These are phyloP conservation scores for Entomortierella lignicola DNA, from an alignment of 192 early-diverging fungal genomes.

Conservation along the genomic window DNA sequence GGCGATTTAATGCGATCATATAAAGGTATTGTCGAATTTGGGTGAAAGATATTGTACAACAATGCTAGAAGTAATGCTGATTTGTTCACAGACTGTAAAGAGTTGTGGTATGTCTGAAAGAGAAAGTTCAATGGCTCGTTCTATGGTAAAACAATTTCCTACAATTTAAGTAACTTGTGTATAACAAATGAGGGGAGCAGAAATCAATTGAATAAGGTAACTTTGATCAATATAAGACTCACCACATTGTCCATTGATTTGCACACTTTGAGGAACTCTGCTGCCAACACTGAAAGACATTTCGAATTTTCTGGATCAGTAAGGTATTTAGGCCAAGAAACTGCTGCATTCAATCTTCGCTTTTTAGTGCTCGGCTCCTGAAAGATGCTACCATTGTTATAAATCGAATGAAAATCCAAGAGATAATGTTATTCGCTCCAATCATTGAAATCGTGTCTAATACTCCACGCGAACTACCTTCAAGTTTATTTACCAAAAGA, in stretches of 20 bases:
- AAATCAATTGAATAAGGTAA: background rate
- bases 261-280: conserved; percentile 48
- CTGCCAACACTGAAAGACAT: conserved; percentile 26
- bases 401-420: too few species aligned
- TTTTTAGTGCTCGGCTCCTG: conserved; percentile 33
- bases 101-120: conserved; percentile 34
- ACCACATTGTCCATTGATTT: conserved; percentile 44
- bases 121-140: conserved; percentile 33
- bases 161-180: too few species aligned
- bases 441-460: too few species aligned
- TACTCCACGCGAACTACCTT: too few species aligned
- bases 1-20: conserved; percentile 50
- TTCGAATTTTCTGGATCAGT: conserved; percentile 37
- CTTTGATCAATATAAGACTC: background rate
- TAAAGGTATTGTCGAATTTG: conserved; percentile 35
- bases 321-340: conserved; percentile 39
- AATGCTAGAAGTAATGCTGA: conserved; percentile 37
- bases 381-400: conserved; percentile 21
- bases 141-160: conserved; percentile 1
- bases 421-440: too few species aligned
- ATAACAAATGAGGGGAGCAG: too few species aligned
- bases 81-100: conserved; percentile 31
- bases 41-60: conserved; percentile 50
- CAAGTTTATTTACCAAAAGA: conserved; percentile 22
- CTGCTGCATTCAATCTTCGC: conserved; percentile 21